Base-by-base conservation (phyloP, 208 protist species). In the Acanthamoeba quina region DNA sequence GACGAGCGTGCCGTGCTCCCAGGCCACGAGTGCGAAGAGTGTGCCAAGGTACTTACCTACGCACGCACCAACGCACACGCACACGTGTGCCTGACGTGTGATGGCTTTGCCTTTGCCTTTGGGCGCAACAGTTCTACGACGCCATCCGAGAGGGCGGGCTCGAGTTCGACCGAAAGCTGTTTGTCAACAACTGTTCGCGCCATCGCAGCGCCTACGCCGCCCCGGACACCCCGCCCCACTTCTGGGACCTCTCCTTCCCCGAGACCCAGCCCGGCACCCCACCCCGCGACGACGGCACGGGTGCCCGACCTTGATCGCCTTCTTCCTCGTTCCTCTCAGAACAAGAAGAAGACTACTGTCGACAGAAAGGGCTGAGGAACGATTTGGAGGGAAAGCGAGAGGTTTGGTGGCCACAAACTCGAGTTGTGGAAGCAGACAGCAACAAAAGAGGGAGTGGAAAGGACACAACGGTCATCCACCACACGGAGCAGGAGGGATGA, bases 221-320 rank as follows among this genome's bases (percentile, higher is more conserved):
- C 6, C 83, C 83, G 5, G 56, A 62, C 49, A 90, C 83, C n/a
- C 83, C 83, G 49, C 83, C 83, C 24, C 83, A 90, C 83, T 90
- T 72, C 34, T 90, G 83, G 83, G 83, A 90, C 54, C 49, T 90
- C 17, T 62, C 56, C 54, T 90, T 90, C 34, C 83, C 83, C 56
- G 83, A 90, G 21, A 90, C 83, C n/a, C 83, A 90, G 74, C 74
- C 74, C 11, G 74, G 74, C 19, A 58, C 74, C 68, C 68, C 34
- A 1, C 68, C 68, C 29, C 68, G 31, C n/a, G 68, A 76, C 60
- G 60, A 66, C 0, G 21, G 60, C 60, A 10, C n/a, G n/a, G n/a
- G n/a, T n/a, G 41, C 41, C 41, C 41, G 41, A 44, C 41, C 41
- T 9, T n/a, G n/a, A n/a, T n/a, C n/a, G n/a, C n/a, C n/a, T n/a